phyloP scores from a whole-genome alignment of 257 asterid species.

The Plantago ovata region DNA sequence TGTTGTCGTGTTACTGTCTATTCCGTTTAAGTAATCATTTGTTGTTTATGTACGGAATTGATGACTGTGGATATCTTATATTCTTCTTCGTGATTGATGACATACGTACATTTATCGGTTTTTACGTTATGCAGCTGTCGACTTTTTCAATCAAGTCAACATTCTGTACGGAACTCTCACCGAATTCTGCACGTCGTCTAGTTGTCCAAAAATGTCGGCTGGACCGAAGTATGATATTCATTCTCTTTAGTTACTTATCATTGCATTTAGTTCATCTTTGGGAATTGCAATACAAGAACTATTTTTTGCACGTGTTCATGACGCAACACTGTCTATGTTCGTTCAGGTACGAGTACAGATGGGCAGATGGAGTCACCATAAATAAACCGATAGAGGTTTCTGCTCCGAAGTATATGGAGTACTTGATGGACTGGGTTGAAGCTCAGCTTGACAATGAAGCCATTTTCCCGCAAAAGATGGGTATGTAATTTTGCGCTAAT shows the following conservation, averaged over 20 bases:
- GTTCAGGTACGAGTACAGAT: constrained; percentile 49
- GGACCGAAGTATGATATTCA: constrained; percentile 41
- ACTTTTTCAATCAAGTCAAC: constrained; percentile 48
- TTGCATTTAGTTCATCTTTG: no score
- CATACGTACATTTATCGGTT: constrained; percentile 16
- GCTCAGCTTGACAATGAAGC: no score
- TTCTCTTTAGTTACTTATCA: not conserved
- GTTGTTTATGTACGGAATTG: not conserved
- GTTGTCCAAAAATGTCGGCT: constrained; percentile 55
- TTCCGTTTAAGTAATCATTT: not conserved
- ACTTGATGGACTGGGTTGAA: no score
- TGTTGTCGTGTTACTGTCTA: not conserved
- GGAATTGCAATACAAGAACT: no score
- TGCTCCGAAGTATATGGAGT: no score
- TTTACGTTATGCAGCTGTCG: constrained; percentile 39
- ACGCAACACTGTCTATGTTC: not conserved
- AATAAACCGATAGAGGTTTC: constrained; percentile 52
- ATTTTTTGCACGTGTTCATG: no score
- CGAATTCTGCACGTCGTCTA: constrained; percentile 50
- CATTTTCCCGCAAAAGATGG: constrained; percentile 46
- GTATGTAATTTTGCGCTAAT: no score
- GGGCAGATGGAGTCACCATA: constrained; percentile 55
- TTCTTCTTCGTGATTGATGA: constrained; percentile 17
- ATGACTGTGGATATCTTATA: not conserved
- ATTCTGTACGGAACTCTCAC: constrained; percentile 48